These are phyloP conservation scores for Mycena pura DNA, from an alignment of 768 basidiomycete species.

Conservation along the genomic window DNA sequence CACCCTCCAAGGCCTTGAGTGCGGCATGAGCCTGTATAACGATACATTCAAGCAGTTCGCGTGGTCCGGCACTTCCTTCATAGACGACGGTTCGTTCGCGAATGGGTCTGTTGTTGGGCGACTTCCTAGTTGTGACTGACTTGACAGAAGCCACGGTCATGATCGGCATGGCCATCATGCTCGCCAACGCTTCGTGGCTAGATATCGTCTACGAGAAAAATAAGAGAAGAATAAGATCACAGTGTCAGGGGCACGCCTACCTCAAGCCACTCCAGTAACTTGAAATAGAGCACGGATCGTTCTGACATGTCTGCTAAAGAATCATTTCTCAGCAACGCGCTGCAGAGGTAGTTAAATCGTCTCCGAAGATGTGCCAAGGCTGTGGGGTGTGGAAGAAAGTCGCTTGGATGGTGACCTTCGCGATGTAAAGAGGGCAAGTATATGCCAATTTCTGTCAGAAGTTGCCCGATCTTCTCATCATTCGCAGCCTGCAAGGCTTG, in stretches of 20 bases:
- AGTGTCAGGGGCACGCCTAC: constrained; percentile 47
- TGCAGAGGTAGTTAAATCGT: constrained; percentile 88
- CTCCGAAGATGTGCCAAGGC: constrained; percentile 90
- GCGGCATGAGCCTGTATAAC: constrained; percentile 94
- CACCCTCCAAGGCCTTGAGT: constrained; percentile 81
- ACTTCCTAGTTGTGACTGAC: constrained; percentile 63
- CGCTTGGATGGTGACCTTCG: constrained; percentile 79
- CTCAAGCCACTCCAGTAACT: constrained; percentile 92
- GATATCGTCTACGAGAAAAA: constrained; percentile 83
- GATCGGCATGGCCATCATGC: constrained; percentile 97
- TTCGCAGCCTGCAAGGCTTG: constrained; percentile 72
- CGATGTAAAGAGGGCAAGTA: constrained; percentile 87
- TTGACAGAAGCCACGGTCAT: constrained; percentile 83
- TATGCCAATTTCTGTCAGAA: constrained; percentile 76
- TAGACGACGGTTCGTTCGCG: constrained; percentile 87
- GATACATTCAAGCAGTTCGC: constrained; percentile 90
- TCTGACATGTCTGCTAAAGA: constrained; percentile 96
- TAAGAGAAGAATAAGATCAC: constrained; percentile 7
- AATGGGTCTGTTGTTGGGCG: constrained; percentile 52
- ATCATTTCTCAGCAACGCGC: constrained; percentile 87
- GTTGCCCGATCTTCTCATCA: constrained; percentile 73
- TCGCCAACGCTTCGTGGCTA: constrained; percentile 89
- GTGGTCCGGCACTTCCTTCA: constrained; percentile 89
- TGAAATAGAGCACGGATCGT: constrained; percentile 82
- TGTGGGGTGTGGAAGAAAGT: constrained; percentile 92